Evolutionary conservation across 192 early-diverging fungal species (phyloP).

Genomic region (Gonapodya prolifera): DNA sequence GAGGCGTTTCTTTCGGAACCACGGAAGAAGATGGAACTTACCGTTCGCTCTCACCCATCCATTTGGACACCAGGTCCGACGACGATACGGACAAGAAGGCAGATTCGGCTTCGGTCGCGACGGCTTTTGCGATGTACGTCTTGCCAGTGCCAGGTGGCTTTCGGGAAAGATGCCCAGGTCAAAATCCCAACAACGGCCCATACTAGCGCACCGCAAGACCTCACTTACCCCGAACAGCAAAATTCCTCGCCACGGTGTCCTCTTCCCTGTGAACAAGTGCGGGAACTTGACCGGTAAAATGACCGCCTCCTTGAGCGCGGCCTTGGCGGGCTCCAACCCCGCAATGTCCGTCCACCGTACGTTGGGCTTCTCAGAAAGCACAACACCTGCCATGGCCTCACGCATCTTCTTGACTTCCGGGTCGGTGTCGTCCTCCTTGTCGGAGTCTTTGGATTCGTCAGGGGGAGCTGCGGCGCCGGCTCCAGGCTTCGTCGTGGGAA

Average conservation of each 20-base stretch:
- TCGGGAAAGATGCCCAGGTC: not conserved
- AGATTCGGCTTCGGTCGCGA: constrained; percentile 92
- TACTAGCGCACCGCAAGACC: not conserved
- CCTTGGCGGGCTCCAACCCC: constrained; percentile 88
- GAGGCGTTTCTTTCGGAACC: not conserved
- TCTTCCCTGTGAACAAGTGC: constrained; percentile 88
- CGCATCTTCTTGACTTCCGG: constrained; percentile 50
- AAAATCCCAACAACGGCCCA: not conserved
- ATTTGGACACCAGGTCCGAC: constrained; percentile 97
- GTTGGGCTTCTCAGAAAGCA: constrained; percentile 92
- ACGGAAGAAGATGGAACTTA: constrained; percentile 10
- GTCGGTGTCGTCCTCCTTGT: constrained; percentile 58
- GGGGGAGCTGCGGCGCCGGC: not conserved
- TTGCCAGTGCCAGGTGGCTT: constrained; percentile 94
- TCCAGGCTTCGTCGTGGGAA: not conserved
- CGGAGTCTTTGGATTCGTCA: constrained; percentile 17
- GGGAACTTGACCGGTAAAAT: constrained; percentile 97
- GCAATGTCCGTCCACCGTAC: constrained; percentile 96
- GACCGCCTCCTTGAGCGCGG: constrained; percentile 94
- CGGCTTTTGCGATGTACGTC: constrained; percentile 91
- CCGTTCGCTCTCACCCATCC: constrained; percentile 98
- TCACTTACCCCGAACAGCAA: constrained; percentile 69
- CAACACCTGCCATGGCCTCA: constrained; percentile 51
- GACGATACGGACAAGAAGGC: constrained; percentile 96
- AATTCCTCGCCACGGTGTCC: constrained; percentile 94